Percentiles rank a stretch among this genome's conserved stretches.
These are phyloP conservation scores for Nematodospora anomalae DNA, from an alignment of 1,139 yeast genomes.

Conservation along the genomic window DNA sequence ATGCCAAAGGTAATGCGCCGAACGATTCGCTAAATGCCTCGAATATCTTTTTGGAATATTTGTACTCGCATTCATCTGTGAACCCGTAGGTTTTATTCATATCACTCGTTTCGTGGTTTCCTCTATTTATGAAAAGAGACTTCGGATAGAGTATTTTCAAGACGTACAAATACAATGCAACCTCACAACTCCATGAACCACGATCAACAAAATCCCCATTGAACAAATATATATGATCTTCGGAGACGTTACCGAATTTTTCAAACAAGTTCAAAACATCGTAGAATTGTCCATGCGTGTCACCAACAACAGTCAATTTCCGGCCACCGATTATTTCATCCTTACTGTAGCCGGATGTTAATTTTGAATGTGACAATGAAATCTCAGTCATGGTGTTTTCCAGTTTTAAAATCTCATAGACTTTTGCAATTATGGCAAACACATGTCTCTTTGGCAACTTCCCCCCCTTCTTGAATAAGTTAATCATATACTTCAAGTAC, in stretches of 20 bases:
- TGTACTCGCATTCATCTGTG: conserved; percentile 91
- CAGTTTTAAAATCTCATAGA: conserved; percentile 57
- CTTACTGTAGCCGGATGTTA: conserved; percentile 12
- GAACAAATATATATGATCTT: conserved; percentile 76
- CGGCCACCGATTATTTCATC: conserved; percentile 29
- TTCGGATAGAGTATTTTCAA: conserved; percentile 79
- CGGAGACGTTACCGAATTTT: conserved; percentile 65
- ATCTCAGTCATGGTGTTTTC: conserved; percentile 83
- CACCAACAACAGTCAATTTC: conserved; percentile 87
- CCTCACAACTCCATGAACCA: conserved; percentile 98
- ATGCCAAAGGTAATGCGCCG: conserved; percentile 82
- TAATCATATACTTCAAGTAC: conserved; percentile 67
- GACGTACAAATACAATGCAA: conserved; percentile 77
- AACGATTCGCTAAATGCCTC: conserved; percentile 85
- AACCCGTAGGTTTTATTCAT: conserved; percentile 98
- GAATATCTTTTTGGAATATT: conserved; percentile 81
- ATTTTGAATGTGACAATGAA: conserved; percentile 38
- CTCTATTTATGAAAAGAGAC: conserved; percentile 76
- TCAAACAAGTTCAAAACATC: conserved; percentile 81
- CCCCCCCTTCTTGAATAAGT: conserved; percentile 70
- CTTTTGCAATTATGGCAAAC: conserved; percentile 77
- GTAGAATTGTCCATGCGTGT: conserved; percentile 95
- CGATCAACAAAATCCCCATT: conserved; percentile 98
- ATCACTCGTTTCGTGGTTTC: conserved; percentile 95
- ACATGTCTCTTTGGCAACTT: conserved; percentile 78